Evolutionary conservation across 768 basidiomycete species (phyloP), one percentile per base, ranked within the genome.

Genomic region (Russula emetica): DNA sequence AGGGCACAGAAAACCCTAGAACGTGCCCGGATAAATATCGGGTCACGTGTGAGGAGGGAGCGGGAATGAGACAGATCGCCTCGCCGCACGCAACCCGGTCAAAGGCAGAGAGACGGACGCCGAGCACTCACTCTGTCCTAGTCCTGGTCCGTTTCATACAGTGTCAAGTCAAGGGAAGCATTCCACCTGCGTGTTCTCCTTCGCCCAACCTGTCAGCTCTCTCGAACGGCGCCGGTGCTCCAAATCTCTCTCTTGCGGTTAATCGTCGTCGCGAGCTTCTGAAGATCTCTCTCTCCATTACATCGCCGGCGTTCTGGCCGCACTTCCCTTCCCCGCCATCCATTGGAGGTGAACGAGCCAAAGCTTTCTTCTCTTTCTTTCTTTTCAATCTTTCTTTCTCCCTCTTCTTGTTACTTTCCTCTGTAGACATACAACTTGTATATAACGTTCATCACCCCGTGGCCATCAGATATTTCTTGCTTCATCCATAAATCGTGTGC

Each of bases 401-500:
- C 58, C 44, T 42, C n/a, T 40, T 53, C 28, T 34, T 34, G 16
- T 52, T 63, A 30, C 40, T 40, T 58, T 45, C 51, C 34, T 47
- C 11, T 59, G 45, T 54, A 59, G 42, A 54, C 38, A 36, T 60
- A 60, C 49, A 38, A 30, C 16, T 61, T 36, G 40, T 58, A 58
- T 47, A 50, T 49, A 60, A 61, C 67, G 57, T 57, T 32, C 28
- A n/a, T 45, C 22, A 54, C 28, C 57, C 62, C 61, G 38, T 66
- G 65, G 54, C 47, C 47, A 65, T 65, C 49, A 65, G 54, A 53
- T 58, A 57, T 22, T 57, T 54, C 51, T 52, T 20, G 51, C 53
- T 49, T 40, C 53, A 44, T 55, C 53, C 66, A 55, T 54, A 28
- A 55, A 56, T 22, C 63, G 66, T 59, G 64, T 67, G 66, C 64